Conservation (phyloP, 495 filamentous ascomycete species). For the Tuber umbilicatum region DNA sequence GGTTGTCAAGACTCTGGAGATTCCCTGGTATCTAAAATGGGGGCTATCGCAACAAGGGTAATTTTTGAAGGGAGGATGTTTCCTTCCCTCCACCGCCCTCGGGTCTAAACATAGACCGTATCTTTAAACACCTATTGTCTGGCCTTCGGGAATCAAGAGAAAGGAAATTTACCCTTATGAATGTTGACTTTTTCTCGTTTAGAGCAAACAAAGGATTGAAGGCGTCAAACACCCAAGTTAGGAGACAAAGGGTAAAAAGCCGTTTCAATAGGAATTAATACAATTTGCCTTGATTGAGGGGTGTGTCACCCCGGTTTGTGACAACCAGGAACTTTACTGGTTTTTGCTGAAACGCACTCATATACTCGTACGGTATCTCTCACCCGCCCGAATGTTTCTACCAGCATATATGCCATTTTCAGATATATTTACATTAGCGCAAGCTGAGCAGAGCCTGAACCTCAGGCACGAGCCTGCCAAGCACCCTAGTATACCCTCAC, state of each 20-base stretch:
- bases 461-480: no score
- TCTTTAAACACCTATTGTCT: slow-evolving; percentile 1
- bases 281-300: background rate
- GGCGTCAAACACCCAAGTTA: background rate
- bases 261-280: background rate
- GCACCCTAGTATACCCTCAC: no score
- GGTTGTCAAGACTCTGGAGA: background rate
- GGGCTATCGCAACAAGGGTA: background rate
- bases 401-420: no score
- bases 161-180: background rate
- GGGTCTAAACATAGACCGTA: background rate
- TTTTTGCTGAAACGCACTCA: no score
- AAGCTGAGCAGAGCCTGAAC: no score
- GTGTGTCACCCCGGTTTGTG: background rate
- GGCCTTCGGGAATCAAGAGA: background rate
- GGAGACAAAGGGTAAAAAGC: slow-evolving; percentile 2
- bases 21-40: background rate
- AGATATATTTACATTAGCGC: no score
- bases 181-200: slow-evolving; percentile 1
- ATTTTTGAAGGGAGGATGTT: background rate
- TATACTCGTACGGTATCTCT: no score
- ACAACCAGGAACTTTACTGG: no score
- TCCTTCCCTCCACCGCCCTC: background rate
- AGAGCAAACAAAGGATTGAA: slow-evolving; percentile 3
- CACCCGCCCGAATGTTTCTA: no score